phyloP scores from a whole-genome alignment of 2,329 filamentous ascomycete genomes.

The Claviceps spartinae region DNA sequence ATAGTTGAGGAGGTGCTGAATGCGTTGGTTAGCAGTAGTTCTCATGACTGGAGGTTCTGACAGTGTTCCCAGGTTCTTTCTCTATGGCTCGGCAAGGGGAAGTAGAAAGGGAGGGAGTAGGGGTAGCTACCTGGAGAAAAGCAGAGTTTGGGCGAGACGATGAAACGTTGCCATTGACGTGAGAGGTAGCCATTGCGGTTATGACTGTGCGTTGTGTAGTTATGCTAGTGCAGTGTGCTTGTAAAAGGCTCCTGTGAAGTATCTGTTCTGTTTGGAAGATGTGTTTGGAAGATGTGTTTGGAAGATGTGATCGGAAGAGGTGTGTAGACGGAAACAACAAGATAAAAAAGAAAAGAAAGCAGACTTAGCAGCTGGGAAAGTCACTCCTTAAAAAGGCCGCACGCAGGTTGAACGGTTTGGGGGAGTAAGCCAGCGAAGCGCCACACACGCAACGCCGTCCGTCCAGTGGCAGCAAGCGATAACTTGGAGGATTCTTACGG shows the following conservation, averaged over 20 bases:
- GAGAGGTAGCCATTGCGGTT: conserved; percentile 23
- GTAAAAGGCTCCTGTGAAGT: neutral
- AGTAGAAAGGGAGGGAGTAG: no score
- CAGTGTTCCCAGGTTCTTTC: no score
- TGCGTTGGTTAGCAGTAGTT: neutral
- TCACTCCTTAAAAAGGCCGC: conserved; percentile 4
- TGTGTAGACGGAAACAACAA: no score
- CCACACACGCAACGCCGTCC: no score
- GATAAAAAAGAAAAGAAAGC: neutral
- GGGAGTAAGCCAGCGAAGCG: neutral
- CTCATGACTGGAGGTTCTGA: no score
- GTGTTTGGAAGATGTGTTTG: neutral
- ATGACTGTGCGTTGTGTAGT: neutral
- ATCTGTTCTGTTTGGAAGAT: neutral
- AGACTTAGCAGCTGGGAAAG: neutral
- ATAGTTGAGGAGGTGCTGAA: conserved; percentile 70
- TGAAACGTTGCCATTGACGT: conserved; percentile 38
- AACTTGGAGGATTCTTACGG: no score
- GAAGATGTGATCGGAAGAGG: neutral
- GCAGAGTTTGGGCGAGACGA: conserved; percentile 32
- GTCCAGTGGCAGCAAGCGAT: no score
- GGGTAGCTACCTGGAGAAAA: conserved; percentile 32
- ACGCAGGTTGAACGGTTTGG: neutral
- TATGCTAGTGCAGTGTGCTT: neutral
- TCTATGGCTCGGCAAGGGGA: neutral